Evolutionary conservation across 1,139 yeast species (phyloP).

Genomic region (Kluyveromyces sp.): DNA sequence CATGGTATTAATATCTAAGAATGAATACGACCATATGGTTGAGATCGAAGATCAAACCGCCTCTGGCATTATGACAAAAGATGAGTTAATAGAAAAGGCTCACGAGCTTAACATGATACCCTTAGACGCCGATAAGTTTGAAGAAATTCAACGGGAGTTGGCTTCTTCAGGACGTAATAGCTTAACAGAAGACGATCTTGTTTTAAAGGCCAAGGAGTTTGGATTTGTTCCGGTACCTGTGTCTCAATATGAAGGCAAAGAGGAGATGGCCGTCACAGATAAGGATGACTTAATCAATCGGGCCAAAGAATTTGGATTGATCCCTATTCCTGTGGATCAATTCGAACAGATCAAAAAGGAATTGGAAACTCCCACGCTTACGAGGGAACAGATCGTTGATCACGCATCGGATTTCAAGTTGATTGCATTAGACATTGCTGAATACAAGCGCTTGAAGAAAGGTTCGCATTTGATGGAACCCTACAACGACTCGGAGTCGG

Average conservation of each 20-base stretch:
- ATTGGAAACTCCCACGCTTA: constrained; percentile 19
- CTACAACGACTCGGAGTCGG: constrained; percentile 2
- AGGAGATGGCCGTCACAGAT: neutral
- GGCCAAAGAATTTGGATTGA: constrained; percentile 36
- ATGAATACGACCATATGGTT: constrained; percentile 8
- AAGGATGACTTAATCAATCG: constrained; percentile 18
- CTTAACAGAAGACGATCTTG: constrained; percentile 25
- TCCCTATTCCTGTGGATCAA: constrained; percentile 39
- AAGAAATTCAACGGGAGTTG: constrained; percentile 16
- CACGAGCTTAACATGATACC: constrained; percentile 30
- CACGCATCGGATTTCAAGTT: constrained; percentile 16
- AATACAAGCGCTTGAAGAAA: constrained; percentile 12
- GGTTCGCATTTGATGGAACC: constrained; percentile 5
- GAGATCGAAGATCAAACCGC: constrained; percentile 8
- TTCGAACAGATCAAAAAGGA: constrained; percentile 24
- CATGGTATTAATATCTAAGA: constrained; percentile 5
- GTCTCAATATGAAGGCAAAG: constrained; percentile 30
- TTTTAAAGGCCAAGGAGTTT: constrained; percentile 40
- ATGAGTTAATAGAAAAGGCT: constrained; percentile 26
- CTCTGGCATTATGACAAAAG: constrained; percentile 8
- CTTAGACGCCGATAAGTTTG: constrained; percentile 29
- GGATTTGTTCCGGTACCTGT: constrained; percentile 41
- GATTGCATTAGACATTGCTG: constrained; percentile 14
- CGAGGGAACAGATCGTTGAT: constrained; percentile 17
- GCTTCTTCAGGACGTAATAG: constrained; percentile 8